Conservation (phyloP, 768 basidiomycete genomes). For the Dentipellis fragilis region DNA sequence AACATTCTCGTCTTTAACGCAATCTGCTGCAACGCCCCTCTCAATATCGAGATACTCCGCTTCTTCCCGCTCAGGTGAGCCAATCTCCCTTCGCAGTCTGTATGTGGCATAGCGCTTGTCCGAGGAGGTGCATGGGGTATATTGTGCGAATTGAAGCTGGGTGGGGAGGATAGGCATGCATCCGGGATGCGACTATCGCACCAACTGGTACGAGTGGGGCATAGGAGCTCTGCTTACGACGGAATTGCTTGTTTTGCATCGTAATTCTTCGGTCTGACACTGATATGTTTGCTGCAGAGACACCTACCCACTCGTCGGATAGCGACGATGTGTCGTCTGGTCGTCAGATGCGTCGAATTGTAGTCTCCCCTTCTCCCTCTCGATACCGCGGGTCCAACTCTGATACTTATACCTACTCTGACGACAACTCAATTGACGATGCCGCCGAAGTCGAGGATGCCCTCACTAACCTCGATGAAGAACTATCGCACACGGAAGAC, state of each 20-base stretch:
- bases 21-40: conserved; percentile 37
- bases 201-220: too few relatives aligned
- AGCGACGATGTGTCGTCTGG: conserved; percentile 12
- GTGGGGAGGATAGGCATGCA: neutral
- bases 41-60: conserved; percentile 55
- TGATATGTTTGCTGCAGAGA: conserved; percentile 6
- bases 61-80: conserved; percentile 43
- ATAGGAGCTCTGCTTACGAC: too few relatives aligned
- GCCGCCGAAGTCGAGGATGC: conserved; percentile 55
- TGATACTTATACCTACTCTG: conserved; percentile 33
- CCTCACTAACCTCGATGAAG: conserved; percentile 56
- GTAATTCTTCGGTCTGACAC: neutral
- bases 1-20: conserved; percentile 42
- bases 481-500: conserved; percentile 56
- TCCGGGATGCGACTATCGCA: neutral
- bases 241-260: neutral
- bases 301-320: conserved; percentile 5
- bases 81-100: neutral
- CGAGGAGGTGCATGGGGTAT: neutral
- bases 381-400: neutral
- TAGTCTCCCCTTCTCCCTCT: conserved; percentile 14
- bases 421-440: conserved; percentile 37
- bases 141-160: neutral
- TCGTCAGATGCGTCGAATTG: conserved; percentile 15
- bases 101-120: neutral